Base-by-base conservation (phyloP, 495 filamentous ascomycete species). In the Amphirosellinia nigrospora region DNA sequence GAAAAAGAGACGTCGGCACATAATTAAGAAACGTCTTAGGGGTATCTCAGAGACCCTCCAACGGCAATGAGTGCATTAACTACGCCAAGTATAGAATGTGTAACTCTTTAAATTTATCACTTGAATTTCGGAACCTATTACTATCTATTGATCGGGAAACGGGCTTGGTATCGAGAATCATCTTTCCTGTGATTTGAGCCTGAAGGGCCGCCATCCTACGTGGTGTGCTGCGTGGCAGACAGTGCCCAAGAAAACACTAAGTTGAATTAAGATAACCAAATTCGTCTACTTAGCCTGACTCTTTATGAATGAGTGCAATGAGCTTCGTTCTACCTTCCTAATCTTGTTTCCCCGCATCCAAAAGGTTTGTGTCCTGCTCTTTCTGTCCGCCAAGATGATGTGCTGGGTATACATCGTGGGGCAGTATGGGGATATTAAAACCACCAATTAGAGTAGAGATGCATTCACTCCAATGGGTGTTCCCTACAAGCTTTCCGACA, bases 351-450 rank as follows among this genome's bases (percentile, higher is more conserved):
- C 52, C 55, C 55, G 55, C 55, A 34, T 58, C 23, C 2, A 21
- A 34, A 0, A 11, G 2, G n/a, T 10, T 19, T 19, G 26, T 28
- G 15, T 32, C 28, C 34, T 56, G 13, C 53, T 56, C 55, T 36
- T 21, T 58, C 7, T 21, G 19, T 3, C 3, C 36, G 55, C 55
- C 55, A 21, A 58, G 55, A 36, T 58, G 10, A 4, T n/a, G 11
- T 58, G 19, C n/a, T 58, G 19, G 16, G 4, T 23, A 6, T 4
- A 4, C 4, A 58, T 11, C 8, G 9, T 36, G 32, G 55, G 55
- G 55, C 36, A 58, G 28, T 21, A 64, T 28, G 43, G 43, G 36
- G 26, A 64, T 64, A 64, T 23, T 46, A 32, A 64, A 21, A 21
- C 61, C 61, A 64, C 61, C 61, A 50, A 64, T 64, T 50, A 50